A percentile compares a stretch with the other conserved stretches of the same genome.
phyloP scores from a whole-genome alignment of 495 filamentous ascomycete genomes.

The Parachaetomium inaequale region DNA sequence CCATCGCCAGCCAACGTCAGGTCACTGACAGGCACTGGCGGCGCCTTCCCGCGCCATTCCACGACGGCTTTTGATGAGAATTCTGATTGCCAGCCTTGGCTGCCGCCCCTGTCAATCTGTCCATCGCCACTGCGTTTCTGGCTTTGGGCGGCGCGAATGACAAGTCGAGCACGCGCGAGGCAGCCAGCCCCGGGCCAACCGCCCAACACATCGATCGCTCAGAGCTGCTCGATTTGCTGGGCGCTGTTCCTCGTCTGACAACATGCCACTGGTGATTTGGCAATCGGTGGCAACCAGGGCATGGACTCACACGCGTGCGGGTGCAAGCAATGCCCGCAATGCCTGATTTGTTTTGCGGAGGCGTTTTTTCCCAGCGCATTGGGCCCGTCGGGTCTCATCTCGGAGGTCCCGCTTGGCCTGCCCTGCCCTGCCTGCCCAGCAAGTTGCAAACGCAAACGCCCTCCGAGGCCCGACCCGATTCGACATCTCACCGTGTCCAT shows the following conservation, averaged over 20 bases:
- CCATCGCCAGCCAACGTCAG: conserved; percentile 10
- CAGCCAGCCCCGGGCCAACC: background rate
- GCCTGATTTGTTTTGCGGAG: background rate
- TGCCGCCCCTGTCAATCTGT: background rate
- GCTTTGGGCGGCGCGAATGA: background rate
- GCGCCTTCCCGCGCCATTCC: background rate
- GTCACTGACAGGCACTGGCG: background rate
- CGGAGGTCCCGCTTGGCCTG: background rate
- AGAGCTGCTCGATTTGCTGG: no score
- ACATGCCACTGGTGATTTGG: conserved; percentile 31
- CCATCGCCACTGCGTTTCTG: background rate
- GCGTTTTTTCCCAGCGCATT: background rate
- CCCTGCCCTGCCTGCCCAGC: conserved; percentile 4
- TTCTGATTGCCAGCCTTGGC: background rate
- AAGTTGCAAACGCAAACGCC: background rate
- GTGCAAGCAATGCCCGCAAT: conserved; percentile 11
- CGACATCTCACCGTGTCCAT: conserved; percentile 27
- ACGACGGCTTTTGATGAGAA: background rate
- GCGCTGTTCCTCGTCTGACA: conserved; percentile 5
- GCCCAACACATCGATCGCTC: background rate
- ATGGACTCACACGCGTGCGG: background rate
- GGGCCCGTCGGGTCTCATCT: background rate
- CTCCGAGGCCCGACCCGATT: conserved; percentile 24
- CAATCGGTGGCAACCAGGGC: conserved; percentile 28
- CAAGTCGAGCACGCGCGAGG: background rate